These are phyloP conservation scores for Cytospora paraplurivora DNA, from an alignment of 2,329 filamentous ascomycete species.

Conservation along the genomic window DNA sequence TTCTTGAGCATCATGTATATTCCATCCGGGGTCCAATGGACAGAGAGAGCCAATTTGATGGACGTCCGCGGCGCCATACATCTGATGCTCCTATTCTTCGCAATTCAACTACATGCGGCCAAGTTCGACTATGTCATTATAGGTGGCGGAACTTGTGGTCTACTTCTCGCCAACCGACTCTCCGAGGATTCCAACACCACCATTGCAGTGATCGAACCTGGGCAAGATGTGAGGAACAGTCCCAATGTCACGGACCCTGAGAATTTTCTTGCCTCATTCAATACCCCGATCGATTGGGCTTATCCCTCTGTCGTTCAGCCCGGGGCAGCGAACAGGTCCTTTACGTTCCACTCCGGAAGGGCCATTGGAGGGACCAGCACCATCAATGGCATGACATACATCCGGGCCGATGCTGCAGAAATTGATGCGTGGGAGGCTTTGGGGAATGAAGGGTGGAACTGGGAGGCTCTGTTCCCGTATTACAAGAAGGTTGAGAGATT, in stretches of 20 bases:
- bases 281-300: slow-evolving; percentile 29
- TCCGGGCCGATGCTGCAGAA: slow-evolving; percentile 45
- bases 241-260: slow-evolving; percentile 28
- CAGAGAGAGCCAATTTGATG: neutral
- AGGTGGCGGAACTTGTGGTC: slow-evolving; percentile 47
- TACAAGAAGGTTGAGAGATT: slow-evolving; percentile 47
- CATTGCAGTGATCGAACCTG: slow-evolving; percentile 42
- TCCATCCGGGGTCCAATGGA: too few species aligned
- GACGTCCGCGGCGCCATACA: neutral
- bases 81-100: neutral
- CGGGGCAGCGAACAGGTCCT: slow-evolving; percentile 5
- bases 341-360: slow-evolving; percentile 26
- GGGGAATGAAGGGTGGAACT: slow-evolving; percentile 49
- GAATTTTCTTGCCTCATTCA: slow-evolving; percentile 9
- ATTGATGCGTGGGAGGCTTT: slow-evolving; percentile 48
- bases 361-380: slow-evolving; percentile 39
- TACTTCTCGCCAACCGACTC: slow-evolving; percentile 43
- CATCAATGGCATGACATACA: slow-evolving; percentile 43
- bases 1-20: too few species aligned
- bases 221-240: slow-evolving; percentile 30
- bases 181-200: slow-evolving; percentile 39
- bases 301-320: slow-evolving; percentile 26
- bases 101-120: neutral
- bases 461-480: slow-evolving; percentile 48
- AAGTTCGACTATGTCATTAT: slow-evolving; percentile 41